These are phyloP conservation scores for Neurospora hispaniola DNA, from an alignment of 495 filamentous ascomycete species.

Conservation along the genomic window DNA sequence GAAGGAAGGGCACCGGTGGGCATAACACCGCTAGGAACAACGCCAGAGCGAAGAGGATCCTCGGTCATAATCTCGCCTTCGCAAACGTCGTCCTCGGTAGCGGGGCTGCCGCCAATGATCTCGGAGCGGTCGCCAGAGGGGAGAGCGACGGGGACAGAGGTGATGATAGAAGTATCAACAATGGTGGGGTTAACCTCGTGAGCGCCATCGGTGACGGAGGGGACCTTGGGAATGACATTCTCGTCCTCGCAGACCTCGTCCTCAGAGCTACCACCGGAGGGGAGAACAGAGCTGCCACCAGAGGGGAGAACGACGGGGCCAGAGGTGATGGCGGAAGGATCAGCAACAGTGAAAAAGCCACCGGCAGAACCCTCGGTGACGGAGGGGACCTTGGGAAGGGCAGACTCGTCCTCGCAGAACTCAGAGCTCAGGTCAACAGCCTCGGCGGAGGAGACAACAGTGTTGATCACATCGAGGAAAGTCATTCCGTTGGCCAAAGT, in stretches of 20 bases:
- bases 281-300: background rate
- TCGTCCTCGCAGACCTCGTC: background rate
- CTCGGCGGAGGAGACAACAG: background rate
- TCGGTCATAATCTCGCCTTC: constrained; percentile 6
- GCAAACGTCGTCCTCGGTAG: constrained; percentile 6
- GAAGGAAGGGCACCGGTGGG: too few relatives aligned
- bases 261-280: constrained; percentile 1
- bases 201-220: too few relatives aligned
- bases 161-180: too few relatives aligned
- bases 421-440: constrained; percentile 2
- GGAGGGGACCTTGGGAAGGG: too few relatives aligned
- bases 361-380: too few relatives aligned
- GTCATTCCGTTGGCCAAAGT: constrained; percentile 8
- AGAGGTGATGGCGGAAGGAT: too few relatives aligned
- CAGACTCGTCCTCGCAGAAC: background rate
- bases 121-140: background rate
- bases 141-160: too few relatives aligned
- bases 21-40: background rate
- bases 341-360: too few relatives aligned
- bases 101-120: background rate
- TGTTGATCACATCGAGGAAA: constrained; percentile 22
- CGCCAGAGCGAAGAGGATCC: too few relatives aligned
- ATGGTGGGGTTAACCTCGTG: too few relatives aligned
- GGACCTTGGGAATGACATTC: background rate
- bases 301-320: too few relatives aligned